Conservation (phyloP, 352 stramenopile species). For the Elongisporangium prolatum region DNA sequence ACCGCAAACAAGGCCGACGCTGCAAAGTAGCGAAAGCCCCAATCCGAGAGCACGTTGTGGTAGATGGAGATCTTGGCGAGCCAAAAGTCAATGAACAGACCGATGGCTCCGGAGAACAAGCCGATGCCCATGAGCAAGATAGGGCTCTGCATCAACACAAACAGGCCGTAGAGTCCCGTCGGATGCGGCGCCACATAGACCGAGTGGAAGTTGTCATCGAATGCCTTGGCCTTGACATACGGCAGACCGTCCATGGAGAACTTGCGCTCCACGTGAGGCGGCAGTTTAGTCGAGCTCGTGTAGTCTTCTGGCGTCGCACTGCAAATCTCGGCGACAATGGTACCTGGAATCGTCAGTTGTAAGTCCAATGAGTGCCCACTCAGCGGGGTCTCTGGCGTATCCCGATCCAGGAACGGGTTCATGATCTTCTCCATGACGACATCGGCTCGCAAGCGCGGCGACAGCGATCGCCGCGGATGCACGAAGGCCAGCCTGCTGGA, state of each 20-base stretch:
- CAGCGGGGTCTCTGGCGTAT: slow-evolving; percentile 11
- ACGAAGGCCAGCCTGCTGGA: too few species aligned
- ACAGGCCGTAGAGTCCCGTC: slow-evolving; percentile 41
- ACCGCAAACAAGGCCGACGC: slow-evolving; percentile 44
- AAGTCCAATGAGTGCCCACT: slow-evolving; percentile 9
- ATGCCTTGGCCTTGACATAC: slow-evolving; percentile 52
- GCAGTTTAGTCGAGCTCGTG: slow-evolving; percentile 3
- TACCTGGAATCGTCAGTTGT: slow-evolving; percentile 9
- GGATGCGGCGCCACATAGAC: slow-evolving; percentile 71
- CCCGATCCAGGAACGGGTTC: slow-evolving; percentile 63
- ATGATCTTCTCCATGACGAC: slow-evolving; percentile 74
- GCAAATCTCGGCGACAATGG: slow-evolving; percentile 1
- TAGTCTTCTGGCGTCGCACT: slow-evolving; percentile 1
- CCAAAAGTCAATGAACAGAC: slow-evolving; percentile 62
- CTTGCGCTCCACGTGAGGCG: slow-evolving; percentile 6
- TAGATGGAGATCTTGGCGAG: slow-evolving; percentile 57
- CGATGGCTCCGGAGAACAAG: slow-evolving; percentile 58
- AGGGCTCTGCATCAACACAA: slow-evolving; percentile 71
- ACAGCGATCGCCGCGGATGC: slow-evolving; percentile 8
- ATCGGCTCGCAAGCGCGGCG: slow-evolving; percentile 35
- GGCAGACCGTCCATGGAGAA: background rate
- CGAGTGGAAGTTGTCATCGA: slow-evolving; percentile 70
- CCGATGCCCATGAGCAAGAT: slow-evolving; percentile 62
- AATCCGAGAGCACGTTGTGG: slow-evolving; percentile 46
- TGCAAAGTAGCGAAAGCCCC: slow-evolving; percentile 56